Base-by-base conservation (phyloP, 2,329 filamentous ascomycete species). In the Botrytis medusae region DNA sequence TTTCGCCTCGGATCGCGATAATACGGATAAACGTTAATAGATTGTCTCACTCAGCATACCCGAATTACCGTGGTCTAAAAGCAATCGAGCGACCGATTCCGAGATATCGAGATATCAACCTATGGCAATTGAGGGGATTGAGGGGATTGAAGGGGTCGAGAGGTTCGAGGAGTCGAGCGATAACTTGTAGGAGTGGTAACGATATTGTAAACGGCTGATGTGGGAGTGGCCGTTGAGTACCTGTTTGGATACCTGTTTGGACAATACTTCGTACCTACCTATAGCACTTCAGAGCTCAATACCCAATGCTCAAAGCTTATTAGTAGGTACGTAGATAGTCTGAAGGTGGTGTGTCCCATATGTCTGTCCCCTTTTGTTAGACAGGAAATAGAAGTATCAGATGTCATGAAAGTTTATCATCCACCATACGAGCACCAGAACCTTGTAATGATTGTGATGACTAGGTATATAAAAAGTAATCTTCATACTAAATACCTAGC, bases 61-160 rank as follows among this genome's bases (percentile, higher is more conserved):
- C 51, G 76, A 69, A 70, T 77, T 74, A 75, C 76, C 76, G 75
- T 74, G 65, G 44, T 62, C 32, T 14, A 40, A 20, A 60, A 61
- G 32, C 59, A 16, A 25, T 16, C 59, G 18, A 40, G 10, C 59
- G 59, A 37, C 59, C 16, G 59, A 16, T 61, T 61, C 59, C 59
- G 59, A 37, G 4, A 22, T 37, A 40, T 37, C 59, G 16, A 40
- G 59, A 54, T n/a, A 22, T 61, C 22, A 37, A 37, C 37, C 22
- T n/a, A 54, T 54, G 12, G 12, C 7, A 16, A 14, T 51, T 2
- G 48, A 51, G 25, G 25, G 48, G 46, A 14, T 48, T 25, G 46
- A 48, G 46, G 37, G 37, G 37, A 29, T 32, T 16, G 29, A 22
- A 29, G 29, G 57, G 29, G 9, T 57, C 51, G 12, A 42, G 40